Conservation (phyloP, 352 stramenopile genomes). For the Pythium grandisporangium region DNA sequence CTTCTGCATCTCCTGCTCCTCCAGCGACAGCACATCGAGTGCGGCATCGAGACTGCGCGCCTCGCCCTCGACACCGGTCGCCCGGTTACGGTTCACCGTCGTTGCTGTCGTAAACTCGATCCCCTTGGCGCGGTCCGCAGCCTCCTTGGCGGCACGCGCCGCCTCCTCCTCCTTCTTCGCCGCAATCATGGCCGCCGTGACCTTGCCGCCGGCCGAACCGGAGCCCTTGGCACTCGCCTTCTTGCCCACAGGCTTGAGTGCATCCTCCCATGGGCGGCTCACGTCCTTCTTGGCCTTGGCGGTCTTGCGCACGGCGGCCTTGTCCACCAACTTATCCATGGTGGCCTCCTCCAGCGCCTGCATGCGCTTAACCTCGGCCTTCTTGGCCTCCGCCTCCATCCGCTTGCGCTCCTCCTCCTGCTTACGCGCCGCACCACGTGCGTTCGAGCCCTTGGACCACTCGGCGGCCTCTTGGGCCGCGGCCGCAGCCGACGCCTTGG, state of each 20-base stretch:
- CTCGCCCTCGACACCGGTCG: slow-evolving; percentile 24
- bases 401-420: slow-evolving; percentile 59
- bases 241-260: slow-evolving; percentile 44
- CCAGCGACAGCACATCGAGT: slow-evolving; percentile 40
- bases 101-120: slow-evolving; percentile 58
- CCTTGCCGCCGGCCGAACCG: slow-evolving; percentile 25
- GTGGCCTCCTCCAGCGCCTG: slow-evolving; percentile 56
- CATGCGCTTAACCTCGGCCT: slow-evolving; percentile 63
- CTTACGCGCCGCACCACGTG: slow-evolving; percentile 23
- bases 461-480: slow-evolving; percentile 37
- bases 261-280: slow-evolving; percentile 60
- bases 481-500: slow-evolving; percentile 27
- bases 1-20: slow-evolving; percentile 41
- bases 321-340: slow-evolving; percentile 40
- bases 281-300: slow-evolving; percentile 62
- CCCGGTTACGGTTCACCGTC: slow-evolving; percentile 51
- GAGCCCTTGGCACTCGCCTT: slow-evolving; percentile 64
- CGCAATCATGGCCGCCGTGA: slow-evolving; percentile 42
- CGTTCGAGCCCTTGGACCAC: slow-evolving; percentile 48
- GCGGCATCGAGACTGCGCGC: slow-evolving; percentile 59
- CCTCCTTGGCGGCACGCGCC: slow-evolving; percentile 16
- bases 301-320: slow-evolving; percentile 37
- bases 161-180: slow-evolving; percentile 37
- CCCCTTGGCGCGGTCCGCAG: slow-evolving; percentile 28
- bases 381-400: slow-evolving; percentile 49